Evolutionary conservation across 2,329 filamentous ascomycete genomes (phyloP).

Genomic region (Stagonosporopsis tanaceti): DNA sequence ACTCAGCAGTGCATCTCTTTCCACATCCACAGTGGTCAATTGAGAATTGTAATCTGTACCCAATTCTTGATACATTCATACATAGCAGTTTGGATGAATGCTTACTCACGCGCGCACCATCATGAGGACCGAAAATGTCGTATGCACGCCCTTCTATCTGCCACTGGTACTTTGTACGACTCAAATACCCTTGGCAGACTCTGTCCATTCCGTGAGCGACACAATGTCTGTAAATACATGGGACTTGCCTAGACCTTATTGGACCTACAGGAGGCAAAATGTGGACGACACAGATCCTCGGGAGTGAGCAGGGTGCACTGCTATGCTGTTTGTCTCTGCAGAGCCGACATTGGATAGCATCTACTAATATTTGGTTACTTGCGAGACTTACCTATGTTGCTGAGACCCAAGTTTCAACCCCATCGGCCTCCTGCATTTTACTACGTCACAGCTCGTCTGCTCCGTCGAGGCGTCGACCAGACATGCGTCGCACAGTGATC

Average conservation of each 20-base stretch:
- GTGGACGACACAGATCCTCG: background rate
- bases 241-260: background rate
- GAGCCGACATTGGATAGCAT: background rate
- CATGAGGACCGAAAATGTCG: background rate
- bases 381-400: background rate
- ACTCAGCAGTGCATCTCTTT: background rate
- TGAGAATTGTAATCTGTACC: background rate
- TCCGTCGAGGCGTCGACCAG: background rate
- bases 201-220: background rate
- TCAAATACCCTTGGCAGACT: background rate
- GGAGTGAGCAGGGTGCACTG: background rate
- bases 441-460: constrained; percentile 1
- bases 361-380: background rate
- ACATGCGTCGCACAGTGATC: constrained; percentile 5
- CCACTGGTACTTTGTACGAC: background rate
- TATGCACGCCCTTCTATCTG: constrained; percentile 1
- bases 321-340: background rate
- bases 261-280: background rate
- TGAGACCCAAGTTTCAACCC: background rate
- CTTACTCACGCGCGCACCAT: no score
- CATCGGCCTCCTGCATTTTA: background rate
- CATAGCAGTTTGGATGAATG: background rate
- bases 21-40: background rate
- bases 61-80: background rate
- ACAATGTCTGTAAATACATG: background rate